These are phyloP conservation scores for Ophiognomonia clavigignenti-juglandacearum DNA, from an alignment of 2,329 filamentous ascomycete genomes.

Conservation along the genomic window DNA sequence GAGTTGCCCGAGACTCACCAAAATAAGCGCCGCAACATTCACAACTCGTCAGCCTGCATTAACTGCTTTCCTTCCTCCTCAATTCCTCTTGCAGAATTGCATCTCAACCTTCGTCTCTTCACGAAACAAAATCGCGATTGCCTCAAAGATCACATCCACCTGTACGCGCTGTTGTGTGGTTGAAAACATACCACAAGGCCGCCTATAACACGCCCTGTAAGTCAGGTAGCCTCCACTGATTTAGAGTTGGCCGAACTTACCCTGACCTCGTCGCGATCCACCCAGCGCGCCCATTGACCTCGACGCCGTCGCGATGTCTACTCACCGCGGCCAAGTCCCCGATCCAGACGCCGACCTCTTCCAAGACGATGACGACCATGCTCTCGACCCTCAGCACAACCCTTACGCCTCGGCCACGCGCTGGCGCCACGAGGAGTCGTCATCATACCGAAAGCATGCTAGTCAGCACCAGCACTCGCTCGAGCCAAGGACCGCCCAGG, in stretches of 20 bases:
- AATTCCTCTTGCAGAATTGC: no score
- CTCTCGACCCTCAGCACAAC: conserved; percentile 36
- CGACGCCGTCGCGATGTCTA: conserved; percentile 8
- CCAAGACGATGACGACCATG: conserved; percentile 20
- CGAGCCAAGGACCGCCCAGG: conserved; percentile 29
- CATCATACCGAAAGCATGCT: conserved; percentile 47
- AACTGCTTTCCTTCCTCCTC: no score
- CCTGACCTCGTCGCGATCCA: conserved; percentile 4
- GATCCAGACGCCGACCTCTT: conserved; percentile 10
- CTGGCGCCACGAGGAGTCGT: conserved; percentile 63
- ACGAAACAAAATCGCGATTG: no score
- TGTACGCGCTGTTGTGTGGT: no score
- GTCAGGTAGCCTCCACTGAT: conserved; percentile 1
- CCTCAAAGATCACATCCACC: no score
- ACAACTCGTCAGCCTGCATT: no score
- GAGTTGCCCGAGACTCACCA: no score
- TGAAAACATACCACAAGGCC: no score
- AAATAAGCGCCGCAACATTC: no score
- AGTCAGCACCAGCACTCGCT: conserved; percentile 16
- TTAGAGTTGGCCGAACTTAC: neutral
- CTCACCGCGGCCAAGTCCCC: conserved; percentile 1
- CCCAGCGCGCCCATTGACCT: neutral
- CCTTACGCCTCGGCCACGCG: conserved; percentile 51
- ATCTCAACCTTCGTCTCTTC: no score
- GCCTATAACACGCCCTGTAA: neutral